Conservation (phyloP, 176 grass and related monocot species). For the Hordeum vulgare region MorexV3_pseudomolecules_assembly NC_058523.1:535150227-535150726, state of each 20-base stretch:
- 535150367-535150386: constrained; percentile 8
- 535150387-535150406: not conserved
- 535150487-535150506: not conserved
- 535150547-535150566: not conserved
- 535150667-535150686: constrained; percentile 32
- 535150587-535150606: not conserved
- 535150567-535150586: constrained; percentile 9
- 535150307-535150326: constrained; percentile 33
- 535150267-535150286: constrained; percentile 16
- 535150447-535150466: not conserved
- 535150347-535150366: not conserved
- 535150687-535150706: not conserved
- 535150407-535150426: constrained; percentile 6
- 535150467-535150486: constrained; percentile 23
- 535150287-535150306: constrained; percentile 14
- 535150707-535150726: constrained; percentile 23
- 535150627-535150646: constrained; percentile 37
- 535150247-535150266: not conserved
- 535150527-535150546: not conserved
- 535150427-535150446: not conserved
- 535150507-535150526: not conserved
- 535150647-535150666: constrained; percentile 14
- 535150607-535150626: constrained; percentile 24
- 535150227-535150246: not conserved
- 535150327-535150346: constrained; percentile 25